Base-by-base conservation (phyloP, 257 asterid genomes). In the Capsicum chinense region DNA sequence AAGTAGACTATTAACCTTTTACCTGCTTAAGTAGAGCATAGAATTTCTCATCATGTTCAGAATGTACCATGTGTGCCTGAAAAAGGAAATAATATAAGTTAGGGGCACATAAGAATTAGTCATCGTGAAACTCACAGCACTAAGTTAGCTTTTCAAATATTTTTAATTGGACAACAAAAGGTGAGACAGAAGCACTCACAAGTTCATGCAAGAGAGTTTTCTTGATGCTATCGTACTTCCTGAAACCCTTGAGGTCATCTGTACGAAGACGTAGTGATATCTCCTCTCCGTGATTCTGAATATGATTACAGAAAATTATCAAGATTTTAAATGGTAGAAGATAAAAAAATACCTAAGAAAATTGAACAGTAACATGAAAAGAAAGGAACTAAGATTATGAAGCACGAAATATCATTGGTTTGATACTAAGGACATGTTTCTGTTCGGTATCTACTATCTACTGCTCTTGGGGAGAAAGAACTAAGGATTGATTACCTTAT, bases 211-310 rank as follows among this genome's bases (percentile, higher is more conserved):
- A 88, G 85, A 96, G 99, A 71, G 98, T 96, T 90, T 89, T 92
- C 90, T 94, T 96, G 70, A 96, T 93, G 85, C 94, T 93, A 67
- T 89, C 92, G 48, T 93, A 94, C 91, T 94, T 96, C 90, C 99
- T 90, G 90, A 96, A 94, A 88, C 99, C 98, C 88, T 89, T 91
- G 89, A 96, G 97, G 89, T 96, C 98, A 86, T 94, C 98, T 4
- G 98, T 96, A 79, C 99, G 95, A 83, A 96, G 98, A 39, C 98
- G 95, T 84, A 96, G 87, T 21, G 98, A 96, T 85, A 96, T 94
- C 91, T 96, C 99, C 88, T 96, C 98, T 73, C 99, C 99, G 19
- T 90, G 93, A 91, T 94, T 96, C 99, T 96, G 88, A 83, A 80
- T 68, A 84, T 5, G 70, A 67, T 56, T 35, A 39, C 52, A 83